These are phyloP conservation scores for Smittium culicis DNA, from an alignment of 371 early-diverging fungal genomes.

Conservation along the genomic window DNA sequence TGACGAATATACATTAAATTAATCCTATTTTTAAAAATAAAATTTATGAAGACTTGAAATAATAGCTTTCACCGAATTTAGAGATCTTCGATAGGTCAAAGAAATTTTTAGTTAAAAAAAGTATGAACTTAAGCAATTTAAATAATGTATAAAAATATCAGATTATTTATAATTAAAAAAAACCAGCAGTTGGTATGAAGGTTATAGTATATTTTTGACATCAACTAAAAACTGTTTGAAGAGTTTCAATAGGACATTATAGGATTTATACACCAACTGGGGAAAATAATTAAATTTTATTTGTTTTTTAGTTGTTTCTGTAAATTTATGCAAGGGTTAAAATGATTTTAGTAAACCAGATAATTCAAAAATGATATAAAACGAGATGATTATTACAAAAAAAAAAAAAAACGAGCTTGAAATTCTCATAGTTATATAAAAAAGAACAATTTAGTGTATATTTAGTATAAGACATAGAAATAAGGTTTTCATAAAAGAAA, in stretches of 20 bases:
- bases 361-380: neutral
- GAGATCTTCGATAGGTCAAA: neutral
- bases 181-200: neutral
- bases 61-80: neutral
- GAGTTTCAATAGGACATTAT: neutral
- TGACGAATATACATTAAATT: neutral
- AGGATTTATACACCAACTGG: neutral
- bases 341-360: neutral
- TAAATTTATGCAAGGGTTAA: neutral
- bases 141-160: neutral
- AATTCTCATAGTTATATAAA: neutral
- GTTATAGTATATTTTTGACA: neutral
- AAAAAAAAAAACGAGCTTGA: neutral
- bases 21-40: neutral
- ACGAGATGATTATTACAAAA: neutral
- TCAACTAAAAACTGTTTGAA: neutral
- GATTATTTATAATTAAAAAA: neutral
- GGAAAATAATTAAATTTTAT: neutral
- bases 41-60: neutral
- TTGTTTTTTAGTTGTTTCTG: neutral
- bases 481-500: neutral
- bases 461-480: neutral
- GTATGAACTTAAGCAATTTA: neutral
- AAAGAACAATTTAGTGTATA: neutral
- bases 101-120: neutral